Base-by-base conservation (phyloP, 164 flowering plant genomes). In the Protea cynaroides region DNA sequence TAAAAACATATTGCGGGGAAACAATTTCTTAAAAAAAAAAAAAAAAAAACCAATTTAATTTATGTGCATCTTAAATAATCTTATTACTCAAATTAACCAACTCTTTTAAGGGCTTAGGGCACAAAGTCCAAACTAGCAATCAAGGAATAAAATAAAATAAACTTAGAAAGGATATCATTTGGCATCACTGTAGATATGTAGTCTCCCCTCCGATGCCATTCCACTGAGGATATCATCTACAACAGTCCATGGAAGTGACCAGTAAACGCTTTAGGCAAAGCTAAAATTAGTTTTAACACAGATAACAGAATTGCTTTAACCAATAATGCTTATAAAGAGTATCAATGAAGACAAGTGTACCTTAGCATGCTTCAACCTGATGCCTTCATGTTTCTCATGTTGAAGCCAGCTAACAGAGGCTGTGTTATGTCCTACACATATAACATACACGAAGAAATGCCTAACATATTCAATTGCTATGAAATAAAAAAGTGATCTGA, bases 151-250 rank as follows among this genome's bases (percentile, higher is more conserved):
- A 53, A 51, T n/a, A 56, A 22, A 57, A 29, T 19, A 2, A 38
- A 50, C 7, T 40, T 11, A 24, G 25, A 1, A 64, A 89, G 99
- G 99, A 94, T 94, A 95, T 90, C 99, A 72, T 79, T 78, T 44
- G 93, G 98, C 84, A 88, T 83, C 17, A 92, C 84, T 67, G 96
- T 74, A 36, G 95, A 86, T 60, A 95, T 80, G 79, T 95, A 95
- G 76, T 92, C 98, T 78, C 99, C 98, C 75, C 80, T 90, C 1
- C 91, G 90, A 77, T 95, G 99, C 99, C 99, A 95, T 74, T 90
- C 99, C 17, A 92, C 86, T 56, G 86, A 80, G 63, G 90, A 64
- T 2, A 95, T 90, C 22, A 79, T 73, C 98, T 92, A 87, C 77
- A 77, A 67, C 3, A 71, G 38, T 43, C 25, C 44, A 66, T 15